These are phyloP conservation scores for Mycocentrospora acerina DNA, from an alignment of 2,329 filamentous ascomycete species.

Conservation along the genomic window DNA sequence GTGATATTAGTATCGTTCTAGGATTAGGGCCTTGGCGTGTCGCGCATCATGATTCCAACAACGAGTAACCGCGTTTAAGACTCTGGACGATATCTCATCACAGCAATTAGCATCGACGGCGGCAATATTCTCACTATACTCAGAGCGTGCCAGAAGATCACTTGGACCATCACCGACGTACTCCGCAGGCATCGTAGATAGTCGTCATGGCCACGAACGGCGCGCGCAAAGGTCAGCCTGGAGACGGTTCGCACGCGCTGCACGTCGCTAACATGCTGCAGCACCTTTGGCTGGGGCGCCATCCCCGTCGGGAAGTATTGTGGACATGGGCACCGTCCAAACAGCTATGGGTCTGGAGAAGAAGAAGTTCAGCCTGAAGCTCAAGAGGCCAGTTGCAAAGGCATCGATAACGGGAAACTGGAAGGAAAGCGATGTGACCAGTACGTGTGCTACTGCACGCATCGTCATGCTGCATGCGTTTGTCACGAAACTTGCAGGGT, in stretches of 20 bases:
- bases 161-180: conserved; percentile 17
- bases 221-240: conserved; percentile 39
- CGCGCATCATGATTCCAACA: neutral
- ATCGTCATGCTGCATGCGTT: neutral
- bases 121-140: conserved; percentile 5
- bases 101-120: conserved; percentile 6
- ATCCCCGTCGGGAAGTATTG: conserved; percentile 26
- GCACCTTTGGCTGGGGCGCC: conserved; percentile 26
- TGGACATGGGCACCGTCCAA: conserved; percentile 34
- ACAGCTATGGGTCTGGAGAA: conserved; percentile 42
- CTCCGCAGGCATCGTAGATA: conserved; percentile 38
- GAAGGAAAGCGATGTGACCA: conserved; percentile 66
- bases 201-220: conserved; percentile 38
- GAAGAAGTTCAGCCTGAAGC: conserved; percentile 43
- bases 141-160: neutral
- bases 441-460: conserved; percentile 44
- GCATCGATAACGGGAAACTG: conserved; percentile 69
- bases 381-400: conserved; percentile 65
- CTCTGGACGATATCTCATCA: conserved; percentile 18
- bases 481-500: neutral
- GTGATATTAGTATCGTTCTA: too few relatives aligned
- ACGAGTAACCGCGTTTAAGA: neutral
- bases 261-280: conserved; percentile 21
- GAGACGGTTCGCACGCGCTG: conserved; percentile 11
- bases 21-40: conserved; percentile 5